Evolutionary conservation across 192 early-diverging fungal genomes (phyloP).

Genomic region (Coemansia sp.): DNA sequence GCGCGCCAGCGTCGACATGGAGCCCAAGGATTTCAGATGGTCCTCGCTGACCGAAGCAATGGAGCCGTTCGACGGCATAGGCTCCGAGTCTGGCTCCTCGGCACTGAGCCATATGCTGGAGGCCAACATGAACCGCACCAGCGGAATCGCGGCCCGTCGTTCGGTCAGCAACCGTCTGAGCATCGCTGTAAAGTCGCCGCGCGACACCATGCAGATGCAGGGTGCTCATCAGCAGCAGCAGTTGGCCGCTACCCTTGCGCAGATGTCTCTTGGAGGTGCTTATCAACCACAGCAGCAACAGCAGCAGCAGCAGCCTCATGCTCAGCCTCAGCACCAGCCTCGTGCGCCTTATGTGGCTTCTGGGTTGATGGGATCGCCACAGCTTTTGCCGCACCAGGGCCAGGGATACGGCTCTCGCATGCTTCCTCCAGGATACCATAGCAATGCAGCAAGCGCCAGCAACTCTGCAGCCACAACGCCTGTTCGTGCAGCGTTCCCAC

Average conservation of each 20-base stretch:
- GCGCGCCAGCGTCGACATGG: constrained; percentile 49
- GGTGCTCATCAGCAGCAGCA: constrained; percentile 33
- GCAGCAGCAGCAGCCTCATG: constrained; percentile 21
- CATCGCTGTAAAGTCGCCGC: constrained; percentile 50
- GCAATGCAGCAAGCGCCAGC: constrained; percentile 7
- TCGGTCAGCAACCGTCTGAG: constrained; percentile 47
- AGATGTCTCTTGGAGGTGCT: constrained; percentile 30
- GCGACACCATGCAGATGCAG: constrained; percentile 43
- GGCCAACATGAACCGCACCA: constrained; percentile 40
- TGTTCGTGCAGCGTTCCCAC: constrained; percentile 14
- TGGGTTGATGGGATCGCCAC: constrained; percentile 4
- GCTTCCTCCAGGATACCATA: constrained; percentile 5
- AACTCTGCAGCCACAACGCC: constrained; percentile 26
- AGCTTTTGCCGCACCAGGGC: constrained; percentile 6
- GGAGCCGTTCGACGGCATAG: constrained; percentile 44
- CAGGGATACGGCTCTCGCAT: constrained; percentile 3
- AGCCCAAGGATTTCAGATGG: constrained; percentile 55
- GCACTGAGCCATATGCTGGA: constrained; percentile 40
- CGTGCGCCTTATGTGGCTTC: not conserved
- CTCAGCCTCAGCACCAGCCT: not conserved
- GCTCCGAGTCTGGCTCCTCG: constrained; percentile 28
- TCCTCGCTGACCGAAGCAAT: constrained; percentile 48
- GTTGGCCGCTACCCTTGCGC: constrained; percentile 35
- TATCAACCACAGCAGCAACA: constrained; percentile 30
- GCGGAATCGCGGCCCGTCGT: constrained; percentile 46